Base-by-base conservation (phyloP, 2,329 filamentous ascomycete species). In the Graphium sp. region DNA sequence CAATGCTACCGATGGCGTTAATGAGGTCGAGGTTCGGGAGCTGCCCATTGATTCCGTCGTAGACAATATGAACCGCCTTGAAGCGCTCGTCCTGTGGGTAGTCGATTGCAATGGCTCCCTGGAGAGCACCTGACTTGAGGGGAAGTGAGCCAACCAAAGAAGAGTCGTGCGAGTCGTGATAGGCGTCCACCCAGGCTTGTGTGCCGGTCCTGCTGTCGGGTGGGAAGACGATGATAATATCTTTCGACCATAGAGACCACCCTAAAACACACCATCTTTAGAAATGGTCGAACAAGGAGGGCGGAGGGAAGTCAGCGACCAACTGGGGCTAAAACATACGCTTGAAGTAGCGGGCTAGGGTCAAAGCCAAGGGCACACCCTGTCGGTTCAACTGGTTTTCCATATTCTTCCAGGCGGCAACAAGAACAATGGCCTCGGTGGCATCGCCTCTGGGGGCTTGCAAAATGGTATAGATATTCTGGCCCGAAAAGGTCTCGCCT, bases 171-270 rank as follows among this genome's bases (percentile, higher is more conserved):
- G 80, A 76, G 48, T 93, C 82, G 50, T 98, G 89, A 50, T 98
- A 98, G 2, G 89, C 89, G 45, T 94, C 85, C 7, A 94, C 82
- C 89, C 89, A 98, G 15, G 89, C 89, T 48, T 95, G 85, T 1
- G 84, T 82, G 1, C 87, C 89, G 8, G 81, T 78, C 34, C 75
- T 78, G 49, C 83, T 92, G 52, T 98, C 89, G 0, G 81, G 76
- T 0, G 89, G 75, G 26, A 98, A 66, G 5, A 98, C 55, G 40
- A 98, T 73, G 33, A 98, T 87, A 39, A 98, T 93, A 49, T 98
- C 89, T 53, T 98, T 98, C 34, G 85, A 94, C 89, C 89, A 98
- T 17, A 98, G 64, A 30, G 84, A 94, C 89, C 89, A 98, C 40
- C 78, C 70, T 74, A 20, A 3, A 6, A 24, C 26, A 15, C 18